Evolutionary conservation across 768 basidiomycete genomes (phyloP).

Genomic region (Phanerodontia chrysosporium): DNA sequence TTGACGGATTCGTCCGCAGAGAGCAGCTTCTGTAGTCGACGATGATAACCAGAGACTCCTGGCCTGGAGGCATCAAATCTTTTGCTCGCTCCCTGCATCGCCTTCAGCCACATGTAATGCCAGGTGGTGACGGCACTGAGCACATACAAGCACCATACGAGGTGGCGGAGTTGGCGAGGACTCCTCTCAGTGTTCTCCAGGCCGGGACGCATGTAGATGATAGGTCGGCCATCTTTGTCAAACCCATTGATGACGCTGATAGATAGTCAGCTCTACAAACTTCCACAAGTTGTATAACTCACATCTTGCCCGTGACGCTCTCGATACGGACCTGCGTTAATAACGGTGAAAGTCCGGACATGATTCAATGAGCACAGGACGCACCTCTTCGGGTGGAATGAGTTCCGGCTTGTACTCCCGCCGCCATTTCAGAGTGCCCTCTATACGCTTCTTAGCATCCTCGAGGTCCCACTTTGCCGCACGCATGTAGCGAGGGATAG

Average conservation of each 20-base stretch:
- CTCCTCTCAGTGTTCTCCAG: conserved; percentile 78
- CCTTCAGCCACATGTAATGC: too few species aligned
- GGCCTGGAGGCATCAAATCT: conserved; percentile 82
- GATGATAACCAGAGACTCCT: conserved; percentile 78
- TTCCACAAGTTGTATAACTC: conserved; percentile 18
- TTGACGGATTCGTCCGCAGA: conserved; percentile 77
- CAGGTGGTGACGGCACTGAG: too few species aligned
- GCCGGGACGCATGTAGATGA: conserved; percentile 86
- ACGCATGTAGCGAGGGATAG: conserved; percentile 72
- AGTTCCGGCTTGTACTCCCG: conserved; percentile 82
- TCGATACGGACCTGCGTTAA: conserved; percentile 56
- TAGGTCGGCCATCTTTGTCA: conserved; percentile 81
- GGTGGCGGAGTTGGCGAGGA: conserved; percentile 76
- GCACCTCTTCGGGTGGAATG: conserved; percentile 71
- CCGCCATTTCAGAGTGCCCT: conserved; percentile 79
- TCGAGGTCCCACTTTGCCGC: conserved; percentile 80
- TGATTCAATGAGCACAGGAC: neutral
- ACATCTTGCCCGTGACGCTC: conserved; percentile 88
- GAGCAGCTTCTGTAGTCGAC: conserved; percentile 86
- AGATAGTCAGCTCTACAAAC: neutral
- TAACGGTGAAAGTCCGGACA: neutral
- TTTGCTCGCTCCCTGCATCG: conserved; percentile 74
- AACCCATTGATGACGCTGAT: conserved; percentile 77
- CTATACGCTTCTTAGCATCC: conserved; percentile 75
- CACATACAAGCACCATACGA: conserved; percentile 84